Conservation (phyloP, 2,329 filamentous ascomycete genomes). For the Verticillium klebahnii region DNA sequence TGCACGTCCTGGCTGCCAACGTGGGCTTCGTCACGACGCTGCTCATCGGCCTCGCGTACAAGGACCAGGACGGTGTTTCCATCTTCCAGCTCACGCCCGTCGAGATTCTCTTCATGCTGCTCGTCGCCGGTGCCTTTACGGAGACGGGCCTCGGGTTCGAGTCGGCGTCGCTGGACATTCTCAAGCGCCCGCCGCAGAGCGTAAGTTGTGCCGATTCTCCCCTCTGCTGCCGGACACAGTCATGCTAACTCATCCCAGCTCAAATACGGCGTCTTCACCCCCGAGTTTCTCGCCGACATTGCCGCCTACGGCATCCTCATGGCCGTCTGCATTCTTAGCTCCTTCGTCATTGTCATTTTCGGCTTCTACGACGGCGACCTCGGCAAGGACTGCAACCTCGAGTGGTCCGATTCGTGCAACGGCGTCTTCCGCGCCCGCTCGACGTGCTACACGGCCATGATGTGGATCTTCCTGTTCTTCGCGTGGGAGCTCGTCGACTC, state of each 20-base stretch:
- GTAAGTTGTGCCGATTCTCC: slow-evolving; percentile 22
- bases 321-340: slow-evolving; percentile 50
- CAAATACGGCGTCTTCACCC: slow-evolving; percentile 55
- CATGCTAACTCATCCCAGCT: slow-evolving; percentile 17
- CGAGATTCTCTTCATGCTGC: slow-evolving; percentile 71
- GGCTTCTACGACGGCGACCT: slow-evolving; percentile 50
- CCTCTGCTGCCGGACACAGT: neutral
- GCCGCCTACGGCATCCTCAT: slow-evolving; percentile 61
- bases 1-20: slow-evolving; percentile 62
- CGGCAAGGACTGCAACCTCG: slow-evolving; percentile 53
- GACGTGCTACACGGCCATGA: slow-evolving; percentile 62
- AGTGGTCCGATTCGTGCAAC: slow-evolving; percentile 45
- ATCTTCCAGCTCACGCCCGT: slow-evolving; percentile 67
- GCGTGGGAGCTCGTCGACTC: slow-evolving; percentile 66
- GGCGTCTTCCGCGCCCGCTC: slow-evolving; percentile 60
- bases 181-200: slow-evolving; percentile 60
- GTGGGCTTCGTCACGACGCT: slow-evolving; percentile 63
- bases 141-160: slow-evolving; percentile 72
- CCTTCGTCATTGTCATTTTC: slow-evolving; percentile 56
- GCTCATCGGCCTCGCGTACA: slow-evolving; percentile 64
- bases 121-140: slow-evolving; percentile 65
- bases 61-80: slow-evolving; percentile 57
- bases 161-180: slow-evolving; percentile 60
- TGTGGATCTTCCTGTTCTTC: slow-evolving; percentile 64
- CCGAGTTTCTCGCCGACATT: slow-evolving; percentile 60